Percentiles rank a stretch among this genome's conserved stretches.
Evolutionary conservation across 768 basidiomycete species (phyloP).

Genomic region (Candolleomyces efflorescens): DNA sequence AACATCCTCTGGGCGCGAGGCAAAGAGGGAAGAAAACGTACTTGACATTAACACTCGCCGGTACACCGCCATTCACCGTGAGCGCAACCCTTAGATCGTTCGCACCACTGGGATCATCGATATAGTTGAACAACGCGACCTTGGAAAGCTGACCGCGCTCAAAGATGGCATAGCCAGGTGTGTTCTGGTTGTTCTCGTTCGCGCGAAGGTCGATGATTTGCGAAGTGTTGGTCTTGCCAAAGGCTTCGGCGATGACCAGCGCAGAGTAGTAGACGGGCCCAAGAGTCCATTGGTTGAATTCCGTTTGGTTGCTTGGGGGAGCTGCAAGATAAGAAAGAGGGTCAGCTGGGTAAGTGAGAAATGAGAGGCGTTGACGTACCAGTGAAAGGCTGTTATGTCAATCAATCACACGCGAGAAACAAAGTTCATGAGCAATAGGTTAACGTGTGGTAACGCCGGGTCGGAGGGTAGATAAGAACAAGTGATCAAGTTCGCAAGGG

Average conservation of each 20-base stretch:
- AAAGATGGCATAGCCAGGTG: slow-evolving; percentile 73
- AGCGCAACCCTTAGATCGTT: slow-evolving; percentile 50
- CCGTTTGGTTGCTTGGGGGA: slow-evolving; percentile 53
- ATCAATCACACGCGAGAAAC: slow-evolving; percentile 23
- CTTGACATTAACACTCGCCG: slow-evolving; percentile 45
- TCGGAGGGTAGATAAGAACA: too few relatives aligned
- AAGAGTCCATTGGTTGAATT: slow-evolving; percentile 68
- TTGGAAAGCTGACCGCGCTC: slow-evolving; percentile 59
- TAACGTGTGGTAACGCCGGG: slow-evolving; percentile 23
- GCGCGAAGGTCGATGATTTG: slow-evolving; percentile 63
- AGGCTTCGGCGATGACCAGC: slow-evolving; percentile 62
- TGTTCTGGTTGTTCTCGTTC: slow-evolving; percentile 38
- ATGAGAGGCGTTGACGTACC: slow-evolving; percentile 8
- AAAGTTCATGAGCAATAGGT: slow-evolving; percentile 14
- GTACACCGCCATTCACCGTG: slow-evolving; percentile 43
- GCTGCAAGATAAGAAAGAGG: slow-evolving; percentile 23
- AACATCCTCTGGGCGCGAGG: too few relatives aligned
- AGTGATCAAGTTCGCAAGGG: too few relatives aligned
- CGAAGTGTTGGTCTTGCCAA: slow-evolving; percentile 59
- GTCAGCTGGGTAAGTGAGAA: background rate
- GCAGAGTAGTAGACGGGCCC: slow-evolving; percentile 76
- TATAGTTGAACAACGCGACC: slow-evolving; percentile 69
- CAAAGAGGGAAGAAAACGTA: too few relatives aligned
- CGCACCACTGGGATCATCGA: slow-evolving; percentile 55
- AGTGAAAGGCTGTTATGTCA: slow-evolving; percentile 36